Base-by-base conservation (phyloP, 2,329 filamentous ascomycete genomes). In the Coniochaeta sp. region DNA sequence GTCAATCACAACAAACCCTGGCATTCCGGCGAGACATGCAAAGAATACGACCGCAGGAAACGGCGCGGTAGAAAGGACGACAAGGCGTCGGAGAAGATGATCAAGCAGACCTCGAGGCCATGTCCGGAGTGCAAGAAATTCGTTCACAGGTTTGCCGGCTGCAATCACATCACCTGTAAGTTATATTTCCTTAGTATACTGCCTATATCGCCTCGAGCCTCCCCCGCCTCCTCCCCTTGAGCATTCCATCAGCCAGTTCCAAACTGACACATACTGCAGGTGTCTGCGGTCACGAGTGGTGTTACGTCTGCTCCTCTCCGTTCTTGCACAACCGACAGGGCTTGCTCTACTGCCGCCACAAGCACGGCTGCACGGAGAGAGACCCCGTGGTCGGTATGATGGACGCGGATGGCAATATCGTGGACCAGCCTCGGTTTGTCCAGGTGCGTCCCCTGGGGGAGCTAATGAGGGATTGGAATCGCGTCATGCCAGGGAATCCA, bases 91-190 rank as follows among this genome's bases (percentile, higher is more conserved):
- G 63, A 68, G 54, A 59, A 61, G 18, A 57, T 59, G 26, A 59
- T 71, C 22, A 60, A 60, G 32, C 58, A 66, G 33, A 65, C 61
- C 13, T 61, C 65, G 10, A 67, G 64, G 53, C 55, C 63, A 1
- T 73, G 70, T 28, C 69, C 70, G 0, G 54, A 56, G 16, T 72
- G 70, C 54, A 60, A 64, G 14, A 65, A 58, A 52, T 60, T 60
- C 32, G 61, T 71, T 0, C 52, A 67, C 51, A 71, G 72, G 49
- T 66, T 56, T 14, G 55, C 51, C 0, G 70, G 70, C 5, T 73
- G 70, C 51, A 69, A 71, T 52, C 70, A 72, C 52, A 67, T 73
- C 3, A 72, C 67, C 1, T 72, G 70, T 42, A 42, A n/a, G 38
- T 26, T 69, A 57, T 61, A 67, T 64, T 18, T 45, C 6, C n/a